Evolutionary conservation across 352 stramenopile species (phyloP), one percentile per base, ranked within the genome.

Genomic region (Phytophthora hibernalis): DNA sequence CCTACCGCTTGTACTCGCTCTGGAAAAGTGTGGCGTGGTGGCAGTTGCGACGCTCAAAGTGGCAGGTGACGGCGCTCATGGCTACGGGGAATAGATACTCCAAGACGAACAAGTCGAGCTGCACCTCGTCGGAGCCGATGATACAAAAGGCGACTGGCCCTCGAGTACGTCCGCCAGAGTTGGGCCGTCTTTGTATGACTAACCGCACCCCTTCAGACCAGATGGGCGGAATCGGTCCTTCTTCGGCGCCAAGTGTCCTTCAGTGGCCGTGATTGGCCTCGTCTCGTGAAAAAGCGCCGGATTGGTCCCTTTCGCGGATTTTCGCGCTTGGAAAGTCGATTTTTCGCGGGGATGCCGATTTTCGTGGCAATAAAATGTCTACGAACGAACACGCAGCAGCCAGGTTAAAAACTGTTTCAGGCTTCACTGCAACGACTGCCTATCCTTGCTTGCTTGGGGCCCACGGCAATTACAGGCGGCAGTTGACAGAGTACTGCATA

Each of bases 1-100:
- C 26, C 6, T 31, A 70, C 54, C 59, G 60, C 61, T 74, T 90
- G 78, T 89, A 90, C 61, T 90, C 76, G 40, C 20, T 50, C 48
- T 68, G 44, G 50, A 90, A 90, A 42, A 89, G 67, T 40, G 70
- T 43, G 5, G 68, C 49, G 38, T 90, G 79, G 21, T 28, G 44
- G 66, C 79, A 90, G 10, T 44, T 62, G 16, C 55, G 67, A 16
- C 57, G 73, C 44, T 79, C 74, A 28, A 90, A 87, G 30, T 70
- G 64, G 50, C 80, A 85, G 30, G 68, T 69, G 50, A 84, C 64
- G 22, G 47, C 48, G 22, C 38, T 69, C 74, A 76, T 78, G 43
- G 38, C 13, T 37, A 8, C n/a, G n/a, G n/a, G n/a, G n/a, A n/a
- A n/a, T n/a, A 1, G 26, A 31, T 31, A 31, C 9, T 31, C 26